Base-by-base conservation (phyloP, 1,284 basidiomycete species). In the Leccinum solheimii region DNA sequence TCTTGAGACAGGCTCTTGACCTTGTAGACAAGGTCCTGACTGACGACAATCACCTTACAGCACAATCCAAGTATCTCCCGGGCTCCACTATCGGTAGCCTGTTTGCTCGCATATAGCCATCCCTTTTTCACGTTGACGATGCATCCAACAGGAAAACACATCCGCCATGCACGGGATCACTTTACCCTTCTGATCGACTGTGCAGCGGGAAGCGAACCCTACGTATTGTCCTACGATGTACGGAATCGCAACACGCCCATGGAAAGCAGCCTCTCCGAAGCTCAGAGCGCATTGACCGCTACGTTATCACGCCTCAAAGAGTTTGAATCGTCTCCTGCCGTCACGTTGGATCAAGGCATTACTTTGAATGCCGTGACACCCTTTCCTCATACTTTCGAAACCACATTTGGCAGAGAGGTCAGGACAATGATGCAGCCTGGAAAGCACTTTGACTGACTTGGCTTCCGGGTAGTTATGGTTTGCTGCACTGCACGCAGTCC, bases 371-470 rank as follows among this genome's bases (percentile, higher is more conserved):
- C 92, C 7, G 82, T 94, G 30, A 94, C 92, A 2, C 92, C 92
- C 2, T 84, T 87, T 70, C 75, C 82, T 56, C 90, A 93, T 67
- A 81, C 84, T 23, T 84, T 94, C 63, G 79, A 86, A 67, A 88
- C 87, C n/a, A 91, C 86, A 2, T 88, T 92, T 69, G 92, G 90
- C 26, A 78, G 92, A 75, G 92, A 94, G 81, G 91, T 91, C 66
- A 68, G 81, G 68, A 34, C 5, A 51, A 34, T 21, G 6, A 34
- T 19, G 5, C 23, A 45, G 16, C 21, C 58, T 16, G 6, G 38
- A 21, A 40, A 30, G 11, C 30, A 36, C 6, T 48, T 30, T 55
- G 50, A 60, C 55, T 69, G 30, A 72, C 55, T 54, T n/a, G 6
- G 19, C 14, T 57, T 56, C 57, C 43, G 26, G 59, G 32, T 54